Evolutionary conservation across 805 yeast genomes (phyloP).

Genomic region (Kazachstania viticola): DNA sequence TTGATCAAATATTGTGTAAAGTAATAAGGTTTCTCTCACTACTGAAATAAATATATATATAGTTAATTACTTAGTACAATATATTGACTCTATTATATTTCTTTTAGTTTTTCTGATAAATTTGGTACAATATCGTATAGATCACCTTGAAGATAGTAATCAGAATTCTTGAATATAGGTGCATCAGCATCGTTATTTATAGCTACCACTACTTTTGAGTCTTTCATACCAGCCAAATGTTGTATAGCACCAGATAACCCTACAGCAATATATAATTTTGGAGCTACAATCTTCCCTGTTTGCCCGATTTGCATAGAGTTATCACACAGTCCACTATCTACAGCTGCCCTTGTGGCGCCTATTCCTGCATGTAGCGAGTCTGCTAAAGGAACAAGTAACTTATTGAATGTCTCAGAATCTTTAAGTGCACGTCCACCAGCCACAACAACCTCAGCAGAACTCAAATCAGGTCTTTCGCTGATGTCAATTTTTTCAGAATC

Average conservation of each 20-base stretch:
- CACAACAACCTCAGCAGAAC: constrained; percentile 69
- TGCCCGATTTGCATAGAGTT: constrained; percentile 96
- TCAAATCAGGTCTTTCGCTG: constrained; percentile 80
- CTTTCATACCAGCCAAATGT: constrained; percentile 98
- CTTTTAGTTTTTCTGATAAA: constrained; percentile 47
- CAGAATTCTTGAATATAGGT: constrained; percentile 86
- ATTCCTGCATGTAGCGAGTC: constrained; percentile 78
- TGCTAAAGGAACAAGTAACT: constrained; percentile 72
- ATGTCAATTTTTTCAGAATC: constrained; percentile 64
- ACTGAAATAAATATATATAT: too few relatives aligned
- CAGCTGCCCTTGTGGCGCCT: constrained; percentile 98
- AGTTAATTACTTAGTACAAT: too few relatives aligned
- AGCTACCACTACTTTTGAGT: constrained; percentile 85
- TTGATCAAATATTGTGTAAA: too few relatives aligned
- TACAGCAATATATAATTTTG: constrained; percentile 84
- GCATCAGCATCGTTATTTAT: constrained; percentile 92
- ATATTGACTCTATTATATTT: too few relatives aligned
- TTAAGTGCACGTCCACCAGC: constrained; percentile 94
- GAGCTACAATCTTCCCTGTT: constrained; percentile 96
- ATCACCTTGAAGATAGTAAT: constrained; percentile 83
- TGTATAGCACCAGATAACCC: constrained; percentile 97
- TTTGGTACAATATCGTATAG: constrained; percentile 83
- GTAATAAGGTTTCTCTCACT: too few relatives aligned
- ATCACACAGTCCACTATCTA: constrained; percentile 90
- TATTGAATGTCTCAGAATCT: constrained; percentile 76